phyloP scores from a whole-genome alignment of 305 asterid species.

The Fraxinus dipetala region DNA sequence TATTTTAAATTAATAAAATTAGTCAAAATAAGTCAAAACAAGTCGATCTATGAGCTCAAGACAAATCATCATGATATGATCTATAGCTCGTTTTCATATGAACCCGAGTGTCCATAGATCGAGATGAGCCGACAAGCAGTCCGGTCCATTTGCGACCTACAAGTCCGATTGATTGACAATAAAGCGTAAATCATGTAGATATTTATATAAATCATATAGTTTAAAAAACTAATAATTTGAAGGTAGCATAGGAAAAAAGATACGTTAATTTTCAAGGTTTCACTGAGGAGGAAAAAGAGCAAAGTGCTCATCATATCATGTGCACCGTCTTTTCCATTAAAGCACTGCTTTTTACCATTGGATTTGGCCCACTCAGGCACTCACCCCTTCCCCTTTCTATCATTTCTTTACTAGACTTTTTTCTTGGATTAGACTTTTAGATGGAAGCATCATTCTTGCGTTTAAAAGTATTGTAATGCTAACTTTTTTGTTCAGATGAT shows the following conservation, averaged over 20 bases:
- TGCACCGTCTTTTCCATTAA: conserved; percentile 24
- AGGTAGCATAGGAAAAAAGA: background rate
- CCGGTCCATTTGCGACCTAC: no score
- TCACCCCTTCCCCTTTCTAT: conserved; percentile 6
- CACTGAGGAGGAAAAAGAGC: background rate
- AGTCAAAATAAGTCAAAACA: no score
- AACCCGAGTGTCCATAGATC: no score
- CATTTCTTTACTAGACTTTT: conserved; percentile 23
- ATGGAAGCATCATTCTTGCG: conserved; percentile 34
- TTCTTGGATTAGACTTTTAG: conserved; percentile 17
- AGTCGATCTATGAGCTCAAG: no score
- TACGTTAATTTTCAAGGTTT: conserved; percentile 10
- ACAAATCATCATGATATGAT: no score
- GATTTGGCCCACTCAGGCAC: background rate
- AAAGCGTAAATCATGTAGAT: no score
- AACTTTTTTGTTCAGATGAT: background rate
- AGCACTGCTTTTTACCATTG: background rate
- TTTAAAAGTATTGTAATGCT: conserved; percentile 18
- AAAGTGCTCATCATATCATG: conserved; percentile 7
- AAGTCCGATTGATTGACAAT: no score
- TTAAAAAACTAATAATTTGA: no score
- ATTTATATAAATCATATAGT: background rate
- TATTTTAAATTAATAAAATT: no score
- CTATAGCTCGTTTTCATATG: no score
- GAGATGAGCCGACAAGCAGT: no score